phyloP scores from a whole-genome alignment of 2,329 filamentous ascomycete genomes.

The Paecilomyces niveus region DNA sequence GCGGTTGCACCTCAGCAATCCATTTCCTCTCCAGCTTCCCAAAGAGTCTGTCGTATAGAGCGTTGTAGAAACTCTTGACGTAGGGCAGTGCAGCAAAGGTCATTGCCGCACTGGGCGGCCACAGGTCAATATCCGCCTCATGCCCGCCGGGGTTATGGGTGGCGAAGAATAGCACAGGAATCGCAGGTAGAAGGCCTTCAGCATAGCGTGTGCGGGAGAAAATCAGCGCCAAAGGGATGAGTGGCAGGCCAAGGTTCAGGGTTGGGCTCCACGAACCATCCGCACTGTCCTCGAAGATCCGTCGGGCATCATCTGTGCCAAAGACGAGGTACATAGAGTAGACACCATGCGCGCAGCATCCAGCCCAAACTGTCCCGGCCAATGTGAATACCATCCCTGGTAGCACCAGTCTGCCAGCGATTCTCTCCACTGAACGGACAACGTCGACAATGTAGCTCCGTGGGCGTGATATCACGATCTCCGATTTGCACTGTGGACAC shows the following conservation, averaged over 20 bases:
- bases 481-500: constrained; percentile 84
- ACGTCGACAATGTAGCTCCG: constrained; percentile 64
- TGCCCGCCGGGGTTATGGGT: constrained; percentile 35
- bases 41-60: constrained; percentile 55
- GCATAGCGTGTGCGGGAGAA: constrained; percentile 59
- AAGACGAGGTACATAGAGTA: constrained; percentile 61
- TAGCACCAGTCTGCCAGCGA: constrained; percentile 54
- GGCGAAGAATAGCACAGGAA: constrained; percentile 52
- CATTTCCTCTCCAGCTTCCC: constrained; percentile 52
- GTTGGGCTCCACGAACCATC: constrained; percentile 40
- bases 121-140: constrained; percentile 48
- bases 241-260: constrained; percentile 54
- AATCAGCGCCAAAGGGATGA: constrained; percentile 62
- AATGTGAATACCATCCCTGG: constrained; percentile 54
- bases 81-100: constrained; percentile 62
- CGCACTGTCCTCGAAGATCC: constrained; percentile 42
- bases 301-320: constrained; percentile 52
- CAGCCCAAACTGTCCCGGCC: constrained; percentile 43
- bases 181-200: constrained; percentile 56
- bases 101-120: constrained; percentile 61
- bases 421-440: constrained; percentile 52
- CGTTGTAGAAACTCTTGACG: constrained; percentile 56
- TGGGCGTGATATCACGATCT: constrained; percentile 69
- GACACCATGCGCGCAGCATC: constrained; percentile 52
- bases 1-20: constrained; percentile 57